Base-by-base conservation (phyloP, 495 filamentous ascomycete genomes). In the Trichoderma orchidacearum region DNA sequence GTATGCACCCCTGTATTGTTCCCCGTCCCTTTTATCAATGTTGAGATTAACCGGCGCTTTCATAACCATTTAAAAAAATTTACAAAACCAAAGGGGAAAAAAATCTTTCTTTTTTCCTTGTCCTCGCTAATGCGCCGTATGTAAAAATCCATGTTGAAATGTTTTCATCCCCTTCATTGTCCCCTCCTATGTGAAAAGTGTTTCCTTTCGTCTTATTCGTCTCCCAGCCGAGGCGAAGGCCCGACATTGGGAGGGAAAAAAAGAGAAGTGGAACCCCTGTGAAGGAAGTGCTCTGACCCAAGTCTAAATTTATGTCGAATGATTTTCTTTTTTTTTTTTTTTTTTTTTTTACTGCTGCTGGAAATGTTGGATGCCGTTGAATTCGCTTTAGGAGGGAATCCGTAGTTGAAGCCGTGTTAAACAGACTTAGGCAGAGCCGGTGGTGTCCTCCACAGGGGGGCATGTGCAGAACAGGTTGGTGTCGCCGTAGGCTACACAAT, bases 381-480 rank as follows among this genome's bases (percentile, higher is more conserved):
- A n/a, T n/a, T n/a, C n/a, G n/a, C 7, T 13, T n/a, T 35, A 5
- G 4, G n/a, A 35, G n/a, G n/a, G 32, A 35, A 35, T 41, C n/a
- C 36, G 8, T 5, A 7, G n/a, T 17, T 41, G 36, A 7, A 41
- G 36, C n/a, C 36, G n/a, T 41, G 36, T 41, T 17, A 17, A 21
- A 4, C 7, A n/a, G 6, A 27, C 27, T 27, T 48, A 48, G n/a
- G 41, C 41, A 27, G 41, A 48, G n/a, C 21, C 21, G 5, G 73
- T 76, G 25, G 74, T 77, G 51, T 80, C 72, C 63, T 88, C 85
- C 11, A 96, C 89, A 0, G 94, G 92, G 28, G 86, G 84, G 68
- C 93, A 98, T 12, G 90, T 95, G 71, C 90, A 95, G 77, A 96
- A 95, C 57, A 96, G 80, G 74, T 97, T 94, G 63, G 86, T 79